These are phyloP conservation scores for Podospora pseudocomata DNA, from an alignment of 495 filamentous ascomycete species.

Conservation along the genomic window DNA sequence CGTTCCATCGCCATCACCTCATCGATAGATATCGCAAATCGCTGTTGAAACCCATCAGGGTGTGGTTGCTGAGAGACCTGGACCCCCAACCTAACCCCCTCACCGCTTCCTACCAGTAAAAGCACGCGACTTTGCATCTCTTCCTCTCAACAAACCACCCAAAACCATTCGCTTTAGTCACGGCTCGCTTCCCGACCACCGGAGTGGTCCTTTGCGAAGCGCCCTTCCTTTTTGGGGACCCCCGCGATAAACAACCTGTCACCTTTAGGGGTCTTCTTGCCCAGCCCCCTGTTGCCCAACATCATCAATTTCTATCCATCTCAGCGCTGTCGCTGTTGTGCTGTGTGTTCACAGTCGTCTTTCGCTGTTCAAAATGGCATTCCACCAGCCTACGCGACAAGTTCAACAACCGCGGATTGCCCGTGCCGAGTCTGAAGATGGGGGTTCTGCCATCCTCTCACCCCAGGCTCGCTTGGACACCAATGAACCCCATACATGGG, in stretches of 20 bases:
- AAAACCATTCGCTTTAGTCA: conserved; percentile 8
- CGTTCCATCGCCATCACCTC: conserved; percentile 10
- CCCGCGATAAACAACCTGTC: conserved; percentile 11
- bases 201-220: conserved; percentile 10
- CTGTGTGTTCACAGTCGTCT: conserved; percentile 11
- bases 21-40: conserved; percentile 4
- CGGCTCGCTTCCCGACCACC: not conserved
- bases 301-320: not conserved
- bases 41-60: not conserved
- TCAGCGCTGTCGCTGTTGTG: not conserved
- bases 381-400: conserved; percentile 69
- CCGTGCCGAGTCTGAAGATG: conserved; percentile 39
- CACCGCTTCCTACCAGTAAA: conserved; percentile 6
- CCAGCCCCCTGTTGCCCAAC: not conserved
- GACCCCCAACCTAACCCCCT: conserved; percentile 3
- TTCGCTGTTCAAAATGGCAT: conserved; percentile 60
- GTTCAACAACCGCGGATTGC: conserved; percentile 50
- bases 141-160: not conserved
- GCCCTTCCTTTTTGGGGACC: conserved; percentile 10
- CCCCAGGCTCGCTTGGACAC: conserved; percentile 37
- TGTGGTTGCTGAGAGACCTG: not conserved
- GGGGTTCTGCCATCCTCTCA: conserved; percentile 42
- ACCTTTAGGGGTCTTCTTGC: not conserved
- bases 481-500: conserved; percentile 87
- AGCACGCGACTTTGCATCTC: conserved; percentile 6